A percentile compares a stretch with the other conserved stretches of the same genome.
Evolutionary conservation across 805 yeast species (phyloP).

Genomic region (Tetrapisispora taiwanensis): DNA sequence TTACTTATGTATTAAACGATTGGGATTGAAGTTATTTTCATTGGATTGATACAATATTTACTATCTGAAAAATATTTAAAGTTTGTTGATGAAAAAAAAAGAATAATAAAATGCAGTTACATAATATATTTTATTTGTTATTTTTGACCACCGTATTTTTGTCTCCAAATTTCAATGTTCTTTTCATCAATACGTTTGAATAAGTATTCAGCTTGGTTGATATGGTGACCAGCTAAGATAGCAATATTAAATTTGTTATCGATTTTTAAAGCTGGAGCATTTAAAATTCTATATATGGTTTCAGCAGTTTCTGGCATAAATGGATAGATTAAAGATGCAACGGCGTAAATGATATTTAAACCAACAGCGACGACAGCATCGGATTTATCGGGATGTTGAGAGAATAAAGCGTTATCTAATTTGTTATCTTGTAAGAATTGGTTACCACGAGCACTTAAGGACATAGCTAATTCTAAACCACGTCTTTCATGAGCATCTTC

Average conservation of each 20-base stretch:
- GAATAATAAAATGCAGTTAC: neutral
- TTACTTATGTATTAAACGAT: too few species aligned
- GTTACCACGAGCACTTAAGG: conserved; percentile 86
- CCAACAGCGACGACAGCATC: conserved; percentile 93
- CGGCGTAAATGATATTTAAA: conserved; percentile 73
- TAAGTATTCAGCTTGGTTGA: conserved; percentile 84
- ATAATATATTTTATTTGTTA: neutral
- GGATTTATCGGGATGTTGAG: conserved; percentile 63
- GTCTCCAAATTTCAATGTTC: conserved; percentile 80
- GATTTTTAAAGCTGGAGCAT: conserved; percentile 69
- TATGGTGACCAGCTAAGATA: conserved; percentile 71
- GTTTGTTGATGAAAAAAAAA: too few species aligned
- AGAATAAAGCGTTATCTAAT: conserved; percentile 77
- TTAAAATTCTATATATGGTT: conserved; percentile 66
- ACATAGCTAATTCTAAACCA: conserved; percentile 88
- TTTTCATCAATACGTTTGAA: conserved; percentile 87
- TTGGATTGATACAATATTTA: too few species aligned
- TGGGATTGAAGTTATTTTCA: too few species aligned
- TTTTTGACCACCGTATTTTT: conserved; percentile 68
- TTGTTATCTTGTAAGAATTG: conserved; percentile 92
- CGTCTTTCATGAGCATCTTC: conserved; percentile 73
- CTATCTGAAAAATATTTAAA: too few species aligned
- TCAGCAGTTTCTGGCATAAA: conserved; percentile 79
- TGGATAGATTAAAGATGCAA: conserved; percentile 76
- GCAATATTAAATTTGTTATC: conserved; percentile 65